Evolutionary conservation across 2,329 filamentous ascomycete species (phyloP), one percentile per base, ranked within the genome.

Genomic region (Pseudocercospora fijiensis): DNA sequence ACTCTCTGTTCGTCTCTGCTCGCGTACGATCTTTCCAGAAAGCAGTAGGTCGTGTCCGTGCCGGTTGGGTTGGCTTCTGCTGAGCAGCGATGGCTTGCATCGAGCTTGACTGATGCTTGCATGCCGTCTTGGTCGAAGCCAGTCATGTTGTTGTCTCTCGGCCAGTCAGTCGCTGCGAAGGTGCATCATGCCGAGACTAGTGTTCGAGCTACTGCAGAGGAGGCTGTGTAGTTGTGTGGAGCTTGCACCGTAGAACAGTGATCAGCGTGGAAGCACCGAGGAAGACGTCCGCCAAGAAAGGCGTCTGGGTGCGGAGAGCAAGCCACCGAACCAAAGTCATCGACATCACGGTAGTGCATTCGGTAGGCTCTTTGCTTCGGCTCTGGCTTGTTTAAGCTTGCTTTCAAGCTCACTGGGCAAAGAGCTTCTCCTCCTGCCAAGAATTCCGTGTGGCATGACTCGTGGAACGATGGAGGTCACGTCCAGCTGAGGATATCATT

Each of bases 41-140:
- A 60, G 43, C 51, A 67, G 67, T 57, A 69, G 65, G 65, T 67
- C 62, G 63, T 67, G 65, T 57, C 58, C 43, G 22, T 57, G 59
- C 51, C 20, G 26, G 49, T 24, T 16, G 11, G 22, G 53, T 59
- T 57, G 58, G 57, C 63, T 61, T 60, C 27, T 51, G 61, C 65
- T 60, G 64, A 69, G 65, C 67, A 65, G 58, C 58, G 10, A 43
- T 59, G 61, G 49, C 55, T 58, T 58, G 65, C 45, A 37, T n/a
- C 37, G 47, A 53, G 61, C 61, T 63, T 63, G 45, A 53, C 45
- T 49, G 51, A 57, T 26, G 61, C 61, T 63, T 63, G 45, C 33
- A 37, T 56, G 51, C 57, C 43, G 49, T 26, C 28, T 43, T 24
- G 37, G 33, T 52, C 20, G 45, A 49, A 49, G 26, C 28, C 24